phyloP scores from a whole-genome alignment of 2,329 filamentous ascomycete genomes.

The Bimuria novae-zelandiae region DNA sequence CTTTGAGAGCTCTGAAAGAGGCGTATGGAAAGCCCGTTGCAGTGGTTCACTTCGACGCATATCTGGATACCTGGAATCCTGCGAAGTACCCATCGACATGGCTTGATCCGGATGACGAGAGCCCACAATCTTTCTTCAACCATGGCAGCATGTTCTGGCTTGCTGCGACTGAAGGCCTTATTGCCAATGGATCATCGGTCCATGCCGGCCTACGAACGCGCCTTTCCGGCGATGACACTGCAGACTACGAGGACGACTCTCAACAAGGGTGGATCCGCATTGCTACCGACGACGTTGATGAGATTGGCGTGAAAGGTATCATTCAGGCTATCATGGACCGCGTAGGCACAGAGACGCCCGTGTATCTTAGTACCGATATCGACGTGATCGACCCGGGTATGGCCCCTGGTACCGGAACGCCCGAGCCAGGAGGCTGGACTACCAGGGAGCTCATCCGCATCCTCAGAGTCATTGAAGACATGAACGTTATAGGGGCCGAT shows the following conservation, averaged over 20 bases:
- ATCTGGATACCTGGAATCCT: slow-evolving; percentile 86
- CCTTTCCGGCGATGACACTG: slow-evolving; percentile 66
- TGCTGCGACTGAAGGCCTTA: slow-evolving; percentile 77
- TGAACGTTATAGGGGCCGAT: slow-evolving; percentile 89
- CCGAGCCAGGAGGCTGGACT: slow-evolving; percentile 90
- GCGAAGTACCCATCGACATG: slow-evolving; percentile 79
- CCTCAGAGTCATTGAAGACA: slow-evolving; percentile 75
- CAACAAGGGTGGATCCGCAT: slow-evolving; percentile 80
- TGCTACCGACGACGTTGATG: slow-evolving; percentile 85
- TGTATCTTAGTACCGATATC: slow-evolving; percentile 82
- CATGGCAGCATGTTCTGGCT: slow-evolving; percentile 94
- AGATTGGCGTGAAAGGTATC: slow-evolving; percentile 73
- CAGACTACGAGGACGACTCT: slow-evolving; percentile 72
- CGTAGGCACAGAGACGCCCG: slow-evolving; percentile 74
- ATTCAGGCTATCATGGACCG: slow-evolving; percentile 70
- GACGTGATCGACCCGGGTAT: slow-evolving; percentile 77
- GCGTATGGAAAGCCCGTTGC: slow-evolving; percentile 52
- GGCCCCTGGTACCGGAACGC: slow-evolving; percentile 81
- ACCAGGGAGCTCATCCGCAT: slow-evolving; percentile 86
- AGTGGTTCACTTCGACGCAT: slow-evolving; percentile 60
- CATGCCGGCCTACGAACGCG: slow-evolving; percentile 84
- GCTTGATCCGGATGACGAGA: slow-evolving; percentile 56
- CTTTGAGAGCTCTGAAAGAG: slow-evolving; percentile 54
- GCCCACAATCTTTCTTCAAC: slow-evolving; percentile 75
- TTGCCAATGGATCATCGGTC: slow-evolving; percentile 73